Evolutionary conservation across 345 rosid genomes (phyloP).

Genomic region (Heritiera fomes): DNA sequence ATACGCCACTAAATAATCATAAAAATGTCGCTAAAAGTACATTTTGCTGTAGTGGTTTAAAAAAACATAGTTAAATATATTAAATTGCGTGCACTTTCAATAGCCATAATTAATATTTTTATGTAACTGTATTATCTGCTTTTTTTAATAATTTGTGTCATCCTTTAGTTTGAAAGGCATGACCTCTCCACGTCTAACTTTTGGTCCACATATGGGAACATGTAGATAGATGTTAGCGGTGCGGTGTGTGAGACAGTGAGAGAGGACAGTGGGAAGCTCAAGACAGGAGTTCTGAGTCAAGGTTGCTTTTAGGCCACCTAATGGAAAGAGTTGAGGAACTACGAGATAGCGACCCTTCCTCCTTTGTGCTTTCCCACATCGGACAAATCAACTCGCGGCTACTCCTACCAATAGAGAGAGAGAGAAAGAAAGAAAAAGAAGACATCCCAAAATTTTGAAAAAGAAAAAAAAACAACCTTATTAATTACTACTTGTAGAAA

Average conservation of each 20-base stretch:
- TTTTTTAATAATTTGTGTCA: too few species aligned
- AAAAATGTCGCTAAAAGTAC: too few species aligned
- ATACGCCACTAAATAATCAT: too few species aligned
- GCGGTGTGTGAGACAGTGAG: neutral
- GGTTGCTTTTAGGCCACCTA: conserved; percentile 57
- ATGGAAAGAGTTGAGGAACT: conserved; percentile 49
- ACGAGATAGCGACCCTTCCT: conserved; percentile 45
- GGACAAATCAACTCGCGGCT: conserved; percentile 27
- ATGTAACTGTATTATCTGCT: too few species aligned
- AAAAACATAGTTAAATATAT: too few species aligned
- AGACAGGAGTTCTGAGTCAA: conserved; percentile 35
- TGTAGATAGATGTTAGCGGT: conserved; percentile 4
- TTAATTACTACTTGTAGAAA: conserved; percentile 1
- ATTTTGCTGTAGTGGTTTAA: too few species aligned
- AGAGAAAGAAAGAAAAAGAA: neutral
- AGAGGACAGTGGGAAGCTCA: conserved; percentile 33
- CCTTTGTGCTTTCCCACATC: conserved; percentile 24
- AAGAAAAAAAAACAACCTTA: neutral
- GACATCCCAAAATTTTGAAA: too few species aligned
- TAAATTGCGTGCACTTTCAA: too few species aligned
- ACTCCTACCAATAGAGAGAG: neutral
- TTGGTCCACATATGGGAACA: conserved; percentile 36
- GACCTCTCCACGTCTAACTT: conserved; percentile 17
- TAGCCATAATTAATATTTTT: neutral
- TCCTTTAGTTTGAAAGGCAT: neutral